These are phyloP conservation scores for Aciculoconidium aculeatum DNA, from an alignment of 805 yeast genomes.

Conservation along the genomic window DNA sequence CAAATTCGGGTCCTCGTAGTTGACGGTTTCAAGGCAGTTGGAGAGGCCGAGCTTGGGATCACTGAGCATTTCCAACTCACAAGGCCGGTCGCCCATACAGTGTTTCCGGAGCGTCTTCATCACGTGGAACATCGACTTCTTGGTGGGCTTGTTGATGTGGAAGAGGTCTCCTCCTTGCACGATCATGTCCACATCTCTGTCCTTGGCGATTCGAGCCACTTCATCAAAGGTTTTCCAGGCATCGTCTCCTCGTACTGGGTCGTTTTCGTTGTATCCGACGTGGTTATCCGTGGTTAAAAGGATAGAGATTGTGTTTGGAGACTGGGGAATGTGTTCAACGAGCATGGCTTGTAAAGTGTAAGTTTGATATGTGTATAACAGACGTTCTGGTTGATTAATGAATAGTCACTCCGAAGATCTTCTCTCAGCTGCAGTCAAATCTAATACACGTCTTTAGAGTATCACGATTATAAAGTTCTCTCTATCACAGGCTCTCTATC, in stretches of 20 bases:
- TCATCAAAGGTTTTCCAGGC: constrained; percentile 86
- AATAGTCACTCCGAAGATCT: too few relatives aligned
- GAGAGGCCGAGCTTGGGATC: constrained; percentile 64
- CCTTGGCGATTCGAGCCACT: constrained; percentile 64
- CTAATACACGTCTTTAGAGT: too few relatives aligned
- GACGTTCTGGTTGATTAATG: too few relatives aligned
- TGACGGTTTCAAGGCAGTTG: constrained; percentile 64
- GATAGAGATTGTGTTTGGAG: constrained; percentile 66
- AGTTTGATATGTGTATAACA: too few relatives aligned
- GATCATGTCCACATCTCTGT: constrained; percentile 76
- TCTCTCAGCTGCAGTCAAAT: too few relatives aligned
- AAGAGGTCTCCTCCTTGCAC: constrained; percentile 91
- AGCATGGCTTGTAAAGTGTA: too few relatives aligned
- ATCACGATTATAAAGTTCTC: too few relatives aligned
- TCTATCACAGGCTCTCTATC: too few relatives aligned
- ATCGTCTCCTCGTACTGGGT: constrained; percentile 86
- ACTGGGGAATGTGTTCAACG: constrained; percentile 38
- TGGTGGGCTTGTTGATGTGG: constrained; percentile 84
- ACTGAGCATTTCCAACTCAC: constrained; percentile 75
- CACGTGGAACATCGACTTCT: constrained; percentile 80
- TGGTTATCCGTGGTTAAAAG: constrained; percentile 93
- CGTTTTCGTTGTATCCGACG: constrained; percentile 87
- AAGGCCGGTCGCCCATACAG: constrained; percentile 83
- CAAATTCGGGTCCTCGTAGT: constrained; percentile 85
- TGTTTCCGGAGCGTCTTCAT: constrained; percentile 60